Evolutionary conservation across 2,329 filamentous ascomycete species (phyloP).

Genomic region (Sarocladium oryzae): DNA sequence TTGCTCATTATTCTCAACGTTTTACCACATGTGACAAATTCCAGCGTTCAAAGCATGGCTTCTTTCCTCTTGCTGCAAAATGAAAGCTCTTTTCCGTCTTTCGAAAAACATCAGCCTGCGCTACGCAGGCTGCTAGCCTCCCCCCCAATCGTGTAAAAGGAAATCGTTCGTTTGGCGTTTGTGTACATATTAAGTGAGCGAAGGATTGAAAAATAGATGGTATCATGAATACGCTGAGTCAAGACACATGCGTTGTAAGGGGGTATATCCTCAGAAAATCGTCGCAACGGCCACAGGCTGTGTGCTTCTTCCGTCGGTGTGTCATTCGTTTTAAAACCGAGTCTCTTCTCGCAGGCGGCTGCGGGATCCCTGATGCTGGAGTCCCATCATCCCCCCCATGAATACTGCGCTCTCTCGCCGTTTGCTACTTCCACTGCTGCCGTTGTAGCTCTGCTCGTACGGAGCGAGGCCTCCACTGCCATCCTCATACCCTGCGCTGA

Average conservation of each 20-base stretch:
- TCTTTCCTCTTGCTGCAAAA: too few relatives aligned
- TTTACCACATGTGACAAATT: too few relatives aligned
- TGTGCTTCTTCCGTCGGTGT: conserved; percentile 1
- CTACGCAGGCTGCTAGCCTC: too few relatives aligned
- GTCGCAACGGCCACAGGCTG: conserved; percentile 2
- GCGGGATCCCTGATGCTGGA: conserved; percentile 44
- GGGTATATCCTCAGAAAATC: conserved; percentile 8
- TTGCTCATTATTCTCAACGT: too few relatives aligned
- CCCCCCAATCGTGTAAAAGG: conserved; percentile 6
- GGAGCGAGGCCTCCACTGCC: conserved; percentile 15
- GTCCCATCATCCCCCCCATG: conserved; percentile 38
- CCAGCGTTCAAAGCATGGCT: too few relatives aligned
- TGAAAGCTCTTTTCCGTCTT: too few relatives aligned
- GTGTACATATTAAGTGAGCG: conserved; percentile 1
- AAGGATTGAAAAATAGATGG: conserved; percentile 12
- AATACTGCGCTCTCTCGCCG: conserved; percentile 58
- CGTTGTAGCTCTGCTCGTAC: conserved; percentile 29
- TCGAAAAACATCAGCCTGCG: too few relatives aligned
- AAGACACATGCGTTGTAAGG: neutral
- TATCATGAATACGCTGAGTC: conserved; percentile 10
- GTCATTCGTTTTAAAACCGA: conserved; percentile 28
- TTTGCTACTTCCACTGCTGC: conserved; percentile 28
- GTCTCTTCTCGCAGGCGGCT: conserved; percentile 50
- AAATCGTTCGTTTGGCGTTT: conserved; percentile 9
- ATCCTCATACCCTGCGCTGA: conserved; percentile 5